Conservation (phyloP, 805 yeast species). For the Ogataea saltuana region DNA sequence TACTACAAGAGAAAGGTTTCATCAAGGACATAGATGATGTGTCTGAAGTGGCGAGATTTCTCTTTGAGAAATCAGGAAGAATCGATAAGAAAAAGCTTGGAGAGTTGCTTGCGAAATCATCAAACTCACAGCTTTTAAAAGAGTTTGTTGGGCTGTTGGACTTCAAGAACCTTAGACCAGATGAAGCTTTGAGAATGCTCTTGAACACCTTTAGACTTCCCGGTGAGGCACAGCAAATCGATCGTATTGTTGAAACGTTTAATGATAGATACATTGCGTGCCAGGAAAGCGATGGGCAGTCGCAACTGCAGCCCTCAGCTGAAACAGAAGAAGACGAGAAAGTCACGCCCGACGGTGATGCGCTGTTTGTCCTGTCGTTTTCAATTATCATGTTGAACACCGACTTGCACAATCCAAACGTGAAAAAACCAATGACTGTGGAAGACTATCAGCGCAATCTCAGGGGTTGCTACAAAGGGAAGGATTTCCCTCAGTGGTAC, state of each 20-base stretch:
- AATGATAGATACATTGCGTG: slow-evolving; percentile 76
- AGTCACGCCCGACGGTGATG: slow-evolving; percentile 77
- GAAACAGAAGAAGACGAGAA: slow-evolving; percentile 37
- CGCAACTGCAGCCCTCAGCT: slow-evolving; percentile 7
- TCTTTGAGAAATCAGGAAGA: slow-evolving; percentile 76
- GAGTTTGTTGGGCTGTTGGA: slow-evolving; percentile 72
- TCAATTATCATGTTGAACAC: slow-evolving; percentile 94
- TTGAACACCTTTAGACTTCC: slow-evolving; percentile 87
- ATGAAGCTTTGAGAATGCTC: slow-evolving; percentile 84
- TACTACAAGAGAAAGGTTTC: slow-evolving; percentile 65
- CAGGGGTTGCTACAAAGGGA: slow-evolving; percentile 71
- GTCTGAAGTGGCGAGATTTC: slow-evolving; percentile 69
- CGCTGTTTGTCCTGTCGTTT: slow-evolving; percentile 85
- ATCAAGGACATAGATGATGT: slow-evolving; percentile 50
- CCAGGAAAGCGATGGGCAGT: slow-evolving; percentile 32
- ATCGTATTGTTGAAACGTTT: slow-evolving; percentile 83
- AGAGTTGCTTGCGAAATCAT: slow-evolving; percentile 77
- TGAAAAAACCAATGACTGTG: slow-evolving; percentile 86
- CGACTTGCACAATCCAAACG: slow-evolving; percentile 89
- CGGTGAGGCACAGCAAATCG: slow-evolving; percentile 97
- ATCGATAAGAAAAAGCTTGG: slow-evolving; percentile 88
- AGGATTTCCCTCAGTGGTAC: slow-evolving; percentile 85
- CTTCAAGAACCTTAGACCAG: slow-evolving; percentile 78
- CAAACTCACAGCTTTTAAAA: slow-evolving; percentile 57
- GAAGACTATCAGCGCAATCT: slow-evolving; percentile 80